A percentile compares a stretch with the other conserved stretches of the same genome.
Evolutionary conservation across 352 stramenopile species (phyloP).

Genomic region (Plasmopara muralis): DNA sequence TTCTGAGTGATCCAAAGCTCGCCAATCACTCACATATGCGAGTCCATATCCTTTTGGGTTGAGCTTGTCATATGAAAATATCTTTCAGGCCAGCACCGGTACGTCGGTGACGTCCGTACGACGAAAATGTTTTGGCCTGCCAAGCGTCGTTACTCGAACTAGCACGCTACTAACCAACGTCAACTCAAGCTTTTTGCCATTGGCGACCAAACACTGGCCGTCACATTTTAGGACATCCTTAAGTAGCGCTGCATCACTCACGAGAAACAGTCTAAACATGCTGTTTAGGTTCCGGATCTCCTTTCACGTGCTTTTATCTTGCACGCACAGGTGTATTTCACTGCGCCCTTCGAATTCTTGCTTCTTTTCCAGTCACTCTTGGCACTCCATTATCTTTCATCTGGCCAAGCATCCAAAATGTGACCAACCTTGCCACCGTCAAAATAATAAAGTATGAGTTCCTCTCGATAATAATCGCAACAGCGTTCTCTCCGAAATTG

Average conservation of each 20-base stretch:
- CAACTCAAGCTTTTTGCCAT: neutral
- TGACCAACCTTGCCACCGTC: neutral
- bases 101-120: neutral
- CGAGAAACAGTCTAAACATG: too few relatives aligned
- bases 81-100: neutral
- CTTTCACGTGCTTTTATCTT: too few relatives aligned
- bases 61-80: neutral
- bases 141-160: neutral
- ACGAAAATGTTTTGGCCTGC: neutral
- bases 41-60: neutral
- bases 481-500: constrained; percentile 1
- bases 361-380: neutral
- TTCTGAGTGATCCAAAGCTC: neutral
- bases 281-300: too few relatives aligned
- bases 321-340: neutral
- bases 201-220: neutral
- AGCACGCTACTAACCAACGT: neutral
- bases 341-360: constrained; percentile 6
- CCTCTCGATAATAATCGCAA: neutral
- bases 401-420: too few relatives aligned
- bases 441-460: neutral
- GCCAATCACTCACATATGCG: neutral
- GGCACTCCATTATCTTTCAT: neutral
- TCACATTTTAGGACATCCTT: neutral
- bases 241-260: neutral